phyloP scores from a whole-genome alignment of 129 eudicot genomes.

The Flaveria trinervia region DNA sequence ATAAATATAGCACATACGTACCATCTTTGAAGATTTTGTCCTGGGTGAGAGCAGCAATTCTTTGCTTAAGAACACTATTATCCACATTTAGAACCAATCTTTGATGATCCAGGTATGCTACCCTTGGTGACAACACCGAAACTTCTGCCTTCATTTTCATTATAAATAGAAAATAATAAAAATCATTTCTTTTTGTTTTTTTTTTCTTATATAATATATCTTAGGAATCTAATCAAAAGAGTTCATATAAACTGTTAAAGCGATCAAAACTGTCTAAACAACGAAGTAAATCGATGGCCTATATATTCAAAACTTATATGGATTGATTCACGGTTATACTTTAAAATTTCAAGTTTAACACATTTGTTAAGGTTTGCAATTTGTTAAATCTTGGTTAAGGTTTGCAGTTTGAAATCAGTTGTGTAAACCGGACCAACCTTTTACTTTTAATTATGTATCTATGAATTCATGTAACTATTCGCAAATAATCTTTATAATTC shows the following conservation, averaged over 20 bases:
- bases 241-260: background rate
- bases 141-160: conserved; percentile 68
- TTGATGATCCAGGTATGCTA: conserved; percentile 91
- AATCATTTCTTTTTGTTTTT: background rate
- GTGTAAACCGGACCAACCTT: background rate
- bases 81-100: conserved; percentile 80
- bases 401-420: background rate
- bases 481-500: background rate
- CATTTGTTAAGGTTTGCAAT: background rate
- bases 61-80: conserved; percentile 84
- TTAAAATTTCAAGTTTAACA: background rate
- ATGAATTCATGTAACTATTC: background rate
- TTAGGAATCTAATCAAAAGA: background rate
- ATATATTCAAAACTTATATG: background rate
- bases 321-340: background rate
- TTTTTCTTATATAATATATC: background rate
- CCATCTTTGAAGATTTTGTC: conserved; percentile 97
- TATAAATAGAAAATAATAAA: background rate
- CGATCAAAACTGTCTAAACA: background rate
- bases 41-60: conserved; percentile 91
- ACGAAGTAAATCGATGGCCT: background rate
- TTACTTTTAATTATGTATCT: background rate
- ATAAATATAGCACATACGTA: conserved; percentile 39
- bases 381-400: background rate
- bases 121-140: conserved; percentile 85